A percentile compares a stretch with the other conserved stretches of the same genome.
Evolutionary conservation across 2,329 filamentous ascomycete species (phyloP).

Genomic region (Exserohilum turcica): DNA sequence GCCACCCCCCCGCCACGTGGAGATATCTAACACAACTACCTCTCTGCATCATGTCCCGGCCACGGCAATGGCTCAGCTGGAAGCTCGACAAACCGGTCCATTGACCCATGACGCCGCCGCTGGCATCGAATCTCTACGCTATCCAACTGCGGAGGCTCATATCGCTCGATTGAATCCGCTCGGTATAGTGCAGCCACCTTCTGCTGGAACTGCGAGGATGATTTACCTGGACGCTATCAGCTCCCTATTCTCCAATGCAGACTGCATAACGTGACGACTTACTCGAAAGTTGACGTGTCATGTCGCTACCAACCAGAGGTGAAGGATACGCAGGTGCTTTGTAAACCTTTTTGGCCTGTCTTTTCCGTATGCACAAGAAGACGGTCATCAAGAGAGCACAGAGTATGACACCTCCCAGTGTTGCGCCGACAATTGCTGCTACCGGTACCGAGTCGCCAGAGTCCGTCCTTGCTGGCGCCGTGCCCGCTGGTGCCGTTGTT

Average conservation of each 20-base stretch:
- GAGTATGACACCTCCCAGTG: slow-evolving; percentile 25
- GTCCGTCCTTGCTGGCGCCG: not conserved
- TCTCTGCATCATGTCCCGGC: not conserved
- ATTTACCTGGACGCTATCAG: not conserved
- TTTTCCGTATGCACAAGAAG: slow-evolving; percentile 18
- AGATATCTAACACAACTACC: not conserved
- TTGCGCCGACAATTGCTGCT: slow-evolving; percentile 31
- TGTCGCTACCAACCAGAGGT: slow-evolving; percentile 28
- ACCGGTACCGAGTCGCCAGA: slow-evolving; percentile 4
- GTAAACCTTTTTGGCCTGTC: slow-evolving; percentile 24
- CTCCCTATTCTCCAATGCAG: too few species aligned
- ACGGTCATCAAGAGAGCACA: slow-evolving; percentile 14
- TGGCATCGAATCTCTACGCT: slow-evolving; percentile 8
- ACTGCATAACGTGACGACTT: not conserved
- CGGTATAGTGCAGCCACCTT: slow-evolving; percentile 1
- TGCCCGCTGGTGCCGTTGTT: not conserved
- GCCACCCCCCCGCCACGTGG: not conserved
- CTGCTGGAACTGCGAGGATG: not conserved
- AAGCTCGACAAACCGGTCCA: slow-evolving; percentile 9
- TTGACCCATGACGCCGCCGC: not conserved
- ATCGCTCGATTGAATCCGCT: slow-evolving; percentile 14
- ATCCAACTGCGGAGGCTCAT: slow-evolving; percentile 12
- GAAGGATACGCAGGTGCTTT: slow-evolving; percentile 32
- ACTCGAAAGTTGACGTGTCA: slow-evolving; percentile 25
- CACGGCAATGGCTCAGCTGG: slow-evolving; percentile 12